A percentile compares a stretch with the other conserved stretches of the same genome.
Conservation (phyloP, 495 filamentous ascomycete species). For the Xylaria intraflava region DNA sequence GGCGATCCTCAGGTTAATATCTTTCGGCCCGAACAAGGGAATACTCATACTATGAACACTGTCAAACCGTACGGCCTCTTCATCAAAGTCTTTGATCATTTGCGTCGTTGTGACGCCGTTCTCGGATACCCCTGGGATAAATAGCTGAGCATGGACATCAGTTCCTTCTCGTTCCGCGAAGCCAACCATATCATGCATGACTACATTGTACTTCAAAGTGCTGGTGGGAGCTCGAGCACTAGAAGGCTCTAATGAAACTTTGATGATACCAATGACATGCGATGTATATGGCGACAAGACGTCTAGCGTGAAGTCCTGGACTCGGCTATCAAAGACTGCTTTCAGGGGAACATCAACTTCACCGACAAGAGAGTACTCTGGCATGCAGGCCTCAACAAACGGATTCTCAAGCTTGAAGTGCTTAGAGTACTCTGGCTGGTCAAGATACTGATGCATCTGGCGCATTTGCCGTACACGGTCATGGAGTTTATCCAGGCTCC, state of each 20-base stretch:
- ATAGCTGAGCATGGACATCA: slow-evolving; percentile 92
- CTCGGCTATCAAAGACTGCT: slow-evolving; percentile 89
- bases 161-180: slow-evolving; percentile 96
- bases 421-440: slow-evolving; percentile 87
- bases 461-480: slow-evolving; percentile 84
- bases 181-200: slow-evolving; percentile 94
- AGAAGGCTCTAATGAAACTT: slow-evolving; percentile 86
- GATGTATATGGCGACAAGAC: slow-evolving; percentile 88
- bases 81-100: slow-evolving; percentile 91
- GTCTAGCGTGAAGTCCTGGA: slow-evolving; percentile 89
- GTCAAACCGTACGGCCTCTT: slow-evolving; percentile 89
- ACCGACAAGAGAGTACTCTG: slow-evolving; percentile 85
- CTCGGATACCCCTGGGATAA: slow-evolving; percentile 86
- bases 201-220: slow-evolving; percentile 95
- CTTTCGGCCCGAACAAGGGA: slow-evolving; percentile 72
- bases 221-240: slow-evolving; percentile 87
- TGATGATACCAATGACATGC: slow-evolving; percentile 80
- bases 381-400: slow-evolving; percentile 82
- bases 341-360: slow-evolving; percentile 90
- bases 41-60: slow-evolving; percentile 98
- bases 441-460: slow-evolving; percentile 92
- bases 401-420: slow-evolving; percentile 74
- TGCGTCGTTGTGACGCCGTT: slow-evolving; percentile 92
- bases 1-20: slow-evolving; percentile 74
- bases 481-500: slow-evolving; percentile 90